These are phyloP conservation scores for Torrubiella hemipterigena DNA, from an alignment of 2,329 filamentous ascomycete genomes.

Conservation along the genomic window DNA sequence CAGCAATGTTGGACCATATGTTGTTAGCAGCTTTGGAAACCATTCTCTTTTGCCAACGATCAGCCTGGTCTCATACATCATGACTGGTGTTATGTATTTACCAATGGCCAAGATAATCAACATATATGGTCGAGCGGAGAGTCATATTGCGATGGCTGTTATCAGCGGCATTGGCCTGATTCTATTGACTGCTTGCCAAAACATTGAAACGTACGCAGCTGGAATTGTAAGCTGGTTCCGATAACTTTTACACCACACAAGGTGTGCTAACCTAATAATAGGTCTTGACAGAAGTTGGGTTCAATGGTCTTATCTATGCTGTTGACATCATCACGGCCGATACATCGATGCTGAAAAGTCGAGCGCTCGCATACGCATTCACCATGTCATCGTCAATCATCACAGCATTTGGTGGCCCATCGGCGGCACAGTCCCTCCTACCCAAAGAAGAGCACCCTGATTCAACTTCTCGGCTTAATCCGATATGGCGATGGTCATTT, in stretches of 20 bases:
- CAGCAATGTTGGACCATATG: not conserved
- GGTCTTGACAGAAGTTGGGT: slow-evolving; percentile 47
- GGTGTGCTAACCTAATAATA: slow-evolving; percentile 12
- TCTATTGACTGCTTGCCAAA: slow-evolving; percentile 44
- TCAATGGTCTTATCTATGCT: slow-evolving; percentile 15
- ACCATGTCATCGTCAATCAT: slow-evolving; percentile 22
- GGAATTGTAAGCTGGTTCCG: slow-evolving; percentile 7
- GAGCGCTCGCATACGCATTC: slow-evolving; percentile 18
- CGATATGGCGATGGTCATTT: slow-evolving; percentile 42
- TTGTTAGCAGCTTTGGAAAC: not conserved
- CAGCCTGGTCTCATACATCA: not conserved
- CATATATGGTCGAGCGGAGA: slow-evolving; percentile 23
- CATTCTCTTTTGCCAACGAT: not conserved
- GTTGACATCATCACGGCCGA: slow-evolving; percentile 20
- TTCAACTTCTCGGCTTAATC: too few species aligned
- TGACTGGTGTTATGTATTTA: slow-evolving; percentile 7
- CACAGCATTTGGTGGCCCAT: slow-evolving; percentile 19
- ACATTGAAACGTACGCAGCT: slow-evolving; percentile 30
- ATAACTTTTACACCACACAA: not conserved
- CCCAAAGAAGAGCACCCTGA: too few species aligned
- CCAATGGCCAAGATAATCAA: slow-evolving; percentile 26
- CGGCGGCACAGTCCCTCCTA: slow-evolving; percentile 15
- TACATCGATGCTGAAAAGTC: slow-evolving; percentile 17
- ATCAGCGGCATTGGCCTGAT: slow-evolving; percentile 31
- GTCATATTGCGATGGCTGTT: slow-evolving; percentile 18